Percentiles rank a stretch among this genome's conserved stretches.
These are phyloP conservation scores for Lenwebbia sp. DNA, from an alignment of 345 rosid genomes.

Conservation along the genomic window DNA sequence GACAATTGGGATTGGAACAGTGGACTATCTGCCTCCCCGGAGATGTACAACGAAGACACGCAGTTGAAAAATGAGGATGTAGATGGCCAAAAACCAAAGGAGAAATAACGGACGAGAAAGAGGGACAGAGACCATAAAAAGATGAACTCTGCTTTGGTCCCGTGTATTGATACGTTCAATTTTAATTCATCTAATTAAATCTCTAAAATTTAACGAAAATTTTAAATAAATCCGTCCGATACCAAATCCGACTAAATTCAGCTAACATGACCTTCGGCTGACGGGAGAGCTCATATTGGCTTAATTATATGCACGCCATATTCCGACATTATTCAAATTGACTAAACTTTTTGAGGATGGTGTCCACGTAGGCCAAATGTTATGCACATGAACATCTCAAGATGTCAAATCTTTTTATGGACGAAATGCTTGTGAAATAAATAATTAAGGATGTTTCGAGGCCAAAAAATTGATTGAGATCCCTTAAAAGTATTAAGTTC, in stretches of 20 bases:
- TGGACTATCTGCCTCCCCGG: background rate
- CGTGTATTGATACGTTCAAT: background rate
- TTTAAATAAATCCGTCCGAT: background rate
- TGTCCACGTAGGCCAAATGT: too few species aligned
- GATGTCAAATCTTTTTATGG: background rate
- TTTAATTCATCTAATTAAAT: background rate
- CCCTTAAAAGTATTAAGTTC: background rate
- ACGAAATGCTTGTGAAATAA: background rate
- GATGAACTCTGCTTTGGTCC: background rate
- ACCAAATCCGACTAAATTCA: background rate
- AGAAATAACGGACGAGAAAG: background rate
- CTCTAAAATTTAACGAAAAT: background rate
- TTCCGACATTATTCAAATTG: too few species aligned
- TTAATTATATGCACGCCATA: too few species aligned
- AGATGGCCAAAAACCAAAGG: background rate
- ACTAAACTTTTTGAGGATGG: too few species aligned
- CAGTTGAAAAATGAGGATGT: background rate
- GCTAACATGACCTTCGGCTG: background rate
- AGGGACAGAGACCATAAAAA: background rate
- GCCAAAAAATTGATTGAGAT: background rate
- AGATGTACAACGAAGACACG: background rate
- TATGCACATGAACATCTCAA: background rate
- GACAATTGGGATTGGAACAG: background rate
- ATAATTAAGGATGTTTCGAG: background rate
- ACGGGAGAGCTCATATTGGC: too few species aligned